These are phyloP conservation scores for Boletus patriciae DNA, from an alignment of 768 basidiomycete species.

Conservation along the genomic window DNA sequence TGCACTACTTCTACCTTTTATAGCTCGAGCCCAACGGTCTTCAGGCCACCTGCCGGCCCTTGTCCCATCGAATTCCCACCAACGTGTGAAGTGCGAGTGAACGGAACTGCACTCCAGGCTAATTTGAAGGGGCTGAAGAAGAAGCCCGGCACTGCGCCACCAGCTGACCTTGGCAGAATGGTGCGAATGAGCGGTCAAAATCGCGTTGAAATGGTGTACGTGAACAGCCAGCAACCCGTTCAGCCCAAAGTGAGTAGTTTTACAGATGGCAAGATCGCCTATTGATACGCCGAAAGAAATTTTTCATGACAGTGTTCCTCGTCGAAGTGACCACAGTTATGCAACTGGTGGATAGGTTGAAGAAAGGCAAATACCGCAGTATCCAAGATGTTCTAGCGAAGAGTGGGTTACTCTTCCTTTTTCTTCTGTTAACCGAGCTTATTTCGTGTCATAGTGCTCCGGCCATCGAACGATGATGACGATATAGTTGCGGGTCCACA, in stretches of 20 bases:
- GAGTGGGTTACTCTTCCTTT: conserved; percentile 48
- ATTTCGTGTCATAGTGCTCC: conserved; percentile 48
- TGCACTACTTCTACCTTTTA: conserved; percentile 85
- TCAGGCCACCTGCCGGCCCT: conserved; percentile 50
- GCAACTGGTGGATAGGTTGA: conserved; percentile 66
- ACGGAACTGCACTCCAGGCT: conserved; percentile 62
- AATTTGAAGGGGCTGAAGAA: conserved; percentile 93
- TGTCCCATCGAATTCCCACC: conserved; percentile 90
- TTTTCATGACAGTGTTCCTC: conserved; percentile 80
- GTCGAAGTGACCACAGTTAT: conserved; percentile 76
- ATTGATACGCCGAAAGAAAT: conserved; percentile 73
- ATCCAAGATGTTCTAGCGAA: conserved; percentile 62
- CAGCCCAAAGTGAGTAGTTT: conserved; percentile 59
- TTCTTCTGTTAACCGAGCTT: neutral
- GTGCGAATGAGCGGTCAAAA: conserved; percentile 49
- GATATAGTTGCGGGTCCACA: conserved; percentile 90
- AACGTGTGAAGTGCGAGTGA: conserved; percentile 89
- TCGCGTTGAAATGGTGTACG: conserved; percentile 84
- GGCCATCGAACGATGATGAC: conserved; percentile 68
- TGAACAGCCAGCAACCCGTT: conserved; percentile 80
- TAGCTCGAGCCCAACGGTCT: conserved; percentile 46
- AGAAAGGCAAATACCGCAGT: conserved; percentile 63
- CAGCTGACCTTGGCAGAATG: conserved; percentile 60
- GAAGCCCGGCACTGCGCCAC: conserved; percentile 92
- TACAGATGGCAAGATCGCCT: neutral